Base-by-base conservation (phyloP, 345 rosid genomes). In the Sapria himalayana region DNA sequence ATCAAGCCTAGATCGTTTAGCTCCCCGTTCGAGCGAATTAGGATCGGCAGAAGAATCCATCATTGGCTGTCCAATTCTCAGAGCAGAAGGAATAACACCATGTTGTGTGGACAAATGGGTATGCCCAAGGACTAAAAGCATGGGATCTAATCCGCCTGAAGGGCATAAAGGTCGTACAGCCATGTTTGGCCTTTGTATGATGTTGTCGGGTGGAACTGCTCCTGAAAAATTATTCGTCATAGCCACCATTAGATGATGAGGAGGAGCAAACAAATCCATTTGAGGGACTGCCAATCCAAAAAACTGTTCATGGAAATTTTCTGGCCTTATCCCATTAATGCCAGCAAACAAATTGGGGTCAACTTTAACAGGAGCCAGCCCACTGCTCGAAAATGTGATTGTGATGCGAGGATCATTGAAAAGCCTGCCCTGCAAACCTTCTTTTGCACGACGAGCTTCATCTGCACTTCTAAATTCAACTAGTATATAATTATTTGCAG, bases 401-500 rank as follows among this genome's bases (percentile, higher is more conserved):
- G 85, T 78, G 46, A 89, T 82, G 39, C 93, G 74, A 46, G 93
- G 78, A 58, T 89, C 93, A 32, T 76, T 82, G 49, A 89, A 79
- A 42, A 89, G 67, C 46, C 98, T 69, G 23, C 98, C 94, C 42
- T 82, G 93, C 52, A 89, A 57, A 7, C 91, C 94, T 60, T 82
- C 98, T 64, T 82, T 91, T 13, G 92, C 95, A 43, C 79, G 74
- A 37, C 86, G 73, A 51, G 99, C 99, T 71, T 91, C 99, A 56
- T 77, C 93, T 19, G 70, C 70, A 45, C 93, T 91, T 48, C 99
- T 71, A 58, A 91, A 91, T 62, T 84, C 95, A 54, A 84, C 95
- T 61, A 84, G 80, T 27, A 95, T 69, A 59, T 63, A 91, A 60
- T 91, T 54, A 57, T 76, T 80, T 33, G 79, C 57, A 27, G 86